These are phyloP conservation scores for Cymbopogon citratus DNA, from an alignment of 176 grass and related monocot species.

Conservation along the genomic window DNA sequence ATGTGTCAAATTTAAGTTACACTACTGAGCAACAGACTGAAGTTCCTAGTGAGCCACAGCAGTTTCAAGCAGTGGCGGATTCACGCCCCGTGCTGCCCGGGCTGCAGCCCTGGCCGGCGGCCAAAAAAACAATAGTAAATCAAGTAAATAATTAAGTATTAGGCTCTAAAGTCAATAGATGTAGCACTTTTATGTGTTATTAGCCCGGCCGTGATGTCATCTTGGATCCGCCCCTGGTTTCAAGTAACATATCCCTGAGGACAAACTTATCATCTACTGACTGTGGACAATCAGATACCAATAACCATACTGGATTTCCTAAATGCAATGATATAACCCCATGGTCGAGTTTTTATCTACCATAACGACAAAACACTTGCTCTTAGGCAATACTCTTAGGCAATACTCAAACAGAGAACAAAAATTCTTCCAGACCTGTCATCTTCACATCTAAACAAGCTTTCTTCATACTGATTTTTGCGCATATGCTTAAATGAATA, in stretches of 20 bases:
- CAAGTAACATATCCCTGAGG: background rate
- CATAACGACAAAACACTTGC: too few species aligned
- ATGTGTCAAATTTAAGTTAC: background rate
- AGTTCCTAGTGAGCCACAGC: background rate
- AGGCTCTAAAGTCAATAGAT: too few species aligned
- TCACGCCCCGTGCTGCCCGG: too few species aligned
- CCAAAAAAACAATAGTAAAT: too few species aligned
- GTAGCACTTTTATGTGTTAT: too few species aligned
- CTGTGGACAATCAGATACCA: background rate
- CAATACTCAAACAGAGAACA: background rate
- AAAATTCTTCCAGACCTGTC: slow-evolving; percentile 45
- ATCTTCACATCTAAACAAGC: slow-evolving; percentile 98
- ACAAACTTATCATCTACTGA: background rate
- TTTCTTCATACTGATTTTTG: slow-evolving; percentile 99
- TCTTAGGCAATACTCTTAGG: background rate
- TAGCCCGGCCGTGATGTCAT: too few species aligned
- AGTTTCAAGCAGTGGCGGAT: too few species aligned
- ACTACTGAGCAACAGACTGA: background rate
- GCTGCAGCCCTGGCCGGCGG: too few species aligned
- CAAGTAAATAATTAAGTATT: too few species aligned
- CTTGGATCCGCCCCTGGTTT: too few species aligned
- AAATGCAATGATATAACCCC: background rate
- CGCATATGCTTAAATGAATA: slow-evolving; percentile 99
- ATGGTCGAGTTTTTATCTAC: background rate
- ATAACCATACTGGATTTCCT: background rate